Evolutionary conservation across 1,284 basidiomycete genomes (phyloP), one percentile per base, ranked within the genome.

Genomic region (Phenoliferia sp.): DNA sequence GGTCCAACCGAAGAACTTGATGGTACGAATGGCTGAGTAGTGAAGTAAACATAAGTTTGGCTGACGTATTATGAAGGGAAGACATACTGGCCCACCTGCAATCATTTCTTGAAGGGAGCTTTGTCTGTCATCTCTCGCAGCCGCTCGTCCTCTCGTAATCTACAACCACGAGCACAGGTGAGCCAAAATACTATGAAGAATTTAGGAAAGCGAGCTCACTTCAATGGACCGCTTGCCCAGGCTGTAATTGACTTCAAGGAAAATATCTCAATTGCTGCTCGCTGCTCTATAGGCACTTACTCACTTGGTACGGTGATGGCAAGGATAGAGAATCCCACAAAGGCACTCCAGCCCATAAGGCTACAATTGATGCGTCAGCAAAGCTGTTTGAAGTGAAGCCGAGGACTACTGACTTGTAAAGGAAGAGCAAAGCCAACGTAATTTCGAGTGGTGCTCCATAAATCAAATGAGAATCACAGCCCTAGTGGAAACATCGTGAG

Each of bases 361-460:
- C 89, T 90, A 68, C n/a, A 35, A 22, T 39, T 29, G 39, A 62
- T 5, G 61, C 63, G 59, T 33, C 62, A 29, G 56, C 74, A 69
- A 70, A 69, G 15, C 0, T 26, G n/a, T 61, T 36, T n/a, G 26
- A 55, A 10, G 9, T 52, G 3, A 17, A 16, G 19, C 28, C 22
- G 9, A n/a, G 59, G 28, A 50, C 10, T 9, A 33, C 86, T 60
- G 73, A 90, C 87, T 87, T 85, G 80, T 91, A 94, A 12, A 94
- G 83, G 80, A 94, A 90, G 4, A 83, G 64, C 0, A 83, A 82
- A 1, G 88, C 92, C 58, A 95, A 85, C 56, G 87, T 72, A 65
- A 95, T 86, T 77, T 96, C 92, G 62, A 94, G 83, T 0, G 91
- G 91, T 0, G 85, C 88, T 0, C 72, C 72, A 36, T 73, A 73